phyloP scores from a whole-genome alignment of 2,329 filamentous ascomycete species.

The Samsoniella hepiali region DNA sequence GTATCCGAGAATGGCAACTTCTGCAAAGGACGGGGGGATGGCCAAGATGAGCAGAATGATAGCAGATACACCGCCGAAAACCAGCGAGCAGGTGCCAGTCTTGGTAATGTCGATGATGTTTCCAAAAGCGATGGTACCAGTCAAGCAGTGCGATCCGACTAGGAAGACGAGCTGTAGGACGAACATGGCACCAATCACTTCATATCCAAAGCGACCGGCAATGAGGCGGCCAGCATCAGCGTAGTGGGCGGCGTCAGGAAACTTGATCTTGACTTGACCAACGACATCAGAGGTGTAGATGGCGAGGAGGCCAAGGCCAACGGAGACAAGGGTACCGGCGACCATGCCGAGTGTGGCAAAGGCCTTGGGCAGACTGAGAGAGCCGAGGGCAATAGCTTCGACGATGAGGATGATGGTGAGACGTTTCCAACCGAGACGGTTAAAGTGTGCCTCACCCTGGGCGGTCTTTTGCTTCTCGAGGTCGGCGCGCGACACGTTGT shows the following conservation, averaged over 20 bases:
- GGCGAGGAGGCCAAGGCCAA: constrained; percentile 43
- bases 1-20: constrained; percentile 49
- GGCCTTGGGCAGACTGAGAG: constrained; percentile 48
- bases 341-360: constrained; percentile 55
- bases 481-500: constrained; percentile 33
- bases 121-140: constrained; percentile 67
- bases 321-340: constrained; percentile 41
- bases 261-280: constrained; percentile 47
- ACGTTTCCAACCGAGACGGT: constrained; percentile 55
- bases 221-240: constrained; percentile 65
- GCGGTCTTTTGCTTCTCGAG: constrained; percentile 46
- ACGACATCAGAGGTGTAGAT: constrained; percentile 48
- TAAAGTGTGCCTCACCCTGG: constrained; percentile 47
- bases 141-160: constrained; percentile 68
- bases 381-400: constrained; percentile 54
- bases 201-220: constrained; percentile 56
- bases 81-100: constrained; percentile 41
- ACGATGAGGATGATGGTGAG: constrained; percentile 54
- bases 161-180: constrained; percentile 65
- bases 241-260: constrained; percentile 60
- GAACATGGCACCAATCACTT: constrained; percentile 60
- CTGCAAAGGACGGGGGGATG: constrained; percentile 47
- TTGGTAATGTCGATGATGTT: constrained; percentile 52
- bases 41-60: constrained; percentile 45
- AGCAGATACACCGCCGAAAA: constrained; percentile 45